A percentile compares a stretch with the other conserved stretches of the same genome.
These are phyloP conservation scores for Botrytis pseudocinerea DNA, from an alignment of 2,329 filamentous ascomycete genomes.

Conservation along the genomic window DNA sequence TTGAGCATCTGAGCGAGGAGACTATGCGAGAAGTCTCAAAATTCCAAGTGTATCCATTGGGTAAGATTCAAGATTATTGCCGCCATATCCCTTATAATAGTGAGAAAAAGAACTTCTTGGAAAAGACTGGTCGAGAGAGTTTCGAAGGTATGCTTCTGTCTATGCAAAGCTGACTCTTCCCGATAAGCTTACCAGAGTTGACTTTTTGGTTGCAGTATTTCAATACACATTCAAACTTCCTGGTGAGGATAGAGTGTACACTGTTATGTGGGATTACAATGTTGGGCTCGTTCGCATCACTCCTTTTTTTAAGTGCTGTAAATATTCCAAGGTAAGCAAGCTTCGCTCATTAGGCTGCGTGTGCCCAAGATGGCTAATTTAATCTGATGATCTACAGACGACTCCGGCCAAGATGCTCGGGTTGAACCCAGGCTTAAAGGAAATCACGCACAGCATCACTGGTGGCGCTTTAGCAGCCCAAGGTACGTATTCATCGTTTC, in stretches of 20 bases:
- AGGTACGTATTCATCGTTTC: constrained; percentile 53
- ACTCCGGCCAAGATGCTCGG: constrained; percentile 81
- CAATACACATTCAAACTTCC: constrained; percentile 79
- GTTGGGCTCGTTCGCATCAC: constrained; percentile 91
- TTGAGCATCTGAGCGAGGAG: constrained; percentile 62
- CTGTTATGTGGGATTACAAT: constrained; percentile 97
- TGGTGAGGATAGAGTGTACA: constrained; percentile 64
- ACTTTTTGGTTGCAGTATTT: constrained; percentile 60
- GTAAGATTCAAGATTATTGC: constrained; percentile 60
- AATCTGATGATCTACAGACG: constrained; percentile 57
- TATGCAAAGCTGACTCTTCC: constrained; percentile 18
- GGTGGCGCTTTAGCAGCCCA: constrained; percentile 88
- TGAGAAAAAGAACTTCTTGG: constrained; percentile 84
- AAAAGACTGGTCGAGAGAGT: constrained; percentile 82
- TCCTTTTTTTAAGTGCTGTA: constrained; percentile 88
- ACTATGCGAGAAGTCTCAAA: constrained; percentile 58
- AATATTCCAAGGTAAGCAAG: constrained; percentile 75
- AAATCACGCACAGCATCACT: constrained; percentile 93
- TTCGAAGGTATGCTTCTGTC: constrained; percentile 71
- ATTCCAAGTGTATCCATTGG: constrained; percentile 67
- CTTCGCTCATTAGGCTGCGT: neutral
- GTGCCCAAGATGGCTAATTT: constrained; percentile 4
- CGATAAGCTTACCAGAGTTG: constrained; percentile 14
- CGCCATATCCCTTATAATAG: constrained; percentile 92
- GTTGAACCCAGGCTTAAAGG: constrained; percentile 76